Conservation (phyloP, 768 basidiomycete species). For the Pleurotus pulmonarius region DNA sequence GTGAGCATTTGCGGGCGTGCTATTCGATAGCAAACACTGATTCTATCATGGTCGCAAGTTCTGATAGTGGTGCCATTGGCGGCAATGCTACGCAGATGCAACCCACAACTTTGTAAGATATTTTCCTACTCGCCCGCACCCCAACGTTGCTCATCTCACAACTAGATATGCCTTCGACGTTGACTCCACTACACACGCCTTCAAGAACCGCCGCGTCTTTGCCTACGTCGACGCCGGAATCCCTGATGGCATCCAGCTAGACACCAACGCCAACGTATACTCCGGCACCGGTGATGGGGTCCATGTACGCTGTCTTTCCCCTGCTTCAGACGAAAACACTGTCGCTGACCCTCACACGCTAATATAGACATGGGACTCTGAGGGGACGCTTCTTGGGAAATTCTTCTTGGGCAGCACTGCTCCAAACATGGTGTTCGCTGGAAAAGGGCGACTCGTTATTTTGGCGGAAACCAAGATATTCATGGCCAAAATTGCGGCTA, state of each 20-base stretch:
- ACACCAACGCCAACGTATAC: slow-evolving; percentile 62
- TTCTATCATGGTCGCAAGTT: slow-evolving; percentile 48
- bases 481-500: slow-evolving; percentile 41
- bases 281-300: slow-evolving; percentile 65
- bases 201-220: slow-evolving; percentile 61
- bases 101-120: slow-evolving; percentile 63
- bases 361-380: slow-evolving; percentile 45
- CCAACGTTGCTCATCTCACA: slow-evolving; percentile 17
- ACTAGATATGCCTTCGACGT: slow-evolving; percentile 63
- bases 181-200: slow-evolving; percentile 45
- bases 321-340: not conserved
- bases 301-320: slow-evolving; percentile 34
- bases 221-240: slow-evolving; percentile 63
- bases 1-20: slow-evolving; percentile 22
- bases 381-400: slow-evolving; percentile 60
- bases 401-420: slow-evolving; percentile 47
- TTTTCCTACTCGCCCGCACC: not conserved
- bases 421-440: slow-evolving; percentile 46
- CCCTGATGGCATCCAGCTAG: slow-evolving; percentile 66
- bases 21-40: not conserved
- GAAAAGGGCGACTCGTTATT: slow-evolving; percentile 36
- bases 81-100: slow-evolving; percentile 42
- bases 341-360: not conserved
- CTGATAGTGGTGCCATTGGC: slow-evolving; percentile 37
- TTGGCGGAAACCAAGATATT: slow-evolving; percentile 45